Evolutionary conservation across 257 asterid genomes (phyloP), one percentile per base, ranked within the genome.

Genomic region (Scutellaria minor): DNA sequence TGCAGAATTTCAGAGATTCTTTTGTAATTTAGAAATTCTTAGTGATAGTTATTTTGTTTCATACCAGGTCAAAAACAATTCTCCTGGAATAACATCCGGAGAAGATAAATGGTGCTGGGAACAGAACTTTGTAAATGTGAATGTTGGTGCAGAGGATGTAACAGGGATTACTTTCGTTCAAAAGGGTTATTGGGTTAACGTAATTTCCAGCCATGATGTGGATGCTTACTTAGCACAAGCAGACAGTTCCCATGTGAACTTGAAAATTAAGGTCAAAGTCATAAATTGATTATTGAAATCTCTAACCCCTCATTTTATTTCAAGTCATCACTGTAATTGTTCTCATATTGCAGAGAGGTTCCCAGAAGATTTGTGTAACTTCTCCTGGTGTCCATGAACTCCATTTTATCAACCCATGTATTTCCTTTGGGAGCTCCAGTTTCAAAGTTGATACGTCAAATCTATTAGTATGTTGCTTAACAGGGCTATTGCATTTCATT

Each of bases 91-190:
- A 39, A 51, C 72, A 39, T 84, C 83, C 2, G 90, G 86, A 74
- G 88, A 88, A 83, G 99, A 91, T 80, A 83, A 68, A 70, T 94
- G 97, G 99, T 94, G 99, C 80, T 94, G 99, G 99, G 95, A 91
- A 70, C 84, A 84, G 71, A 87, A 83, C 80, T 82, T 60, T 71
- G 66, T 79, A 65, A 52, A 88, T 71, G 81, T 89, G 68, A 86
- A 86, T 79, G 91, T 85, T 75, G 97, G 96, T 7, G 82, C 85
- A 7, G 88, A 94, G 84, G 97, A 94, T 83, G 87, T 91, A 66
- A 79, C 84, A 68, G 95, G 88, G 66, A 85, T 94, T 78, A 83
- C 86, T 62, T 91, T 91, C 78, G 75, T 83, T 66, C 99, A 94
- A 68, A 94, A 87, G 80, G 97, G 99, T 42, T 94, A 86, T 70